A percentile compares a stretch with the other conserved stretches of the same genome.
phyloP scores from a whole-genome alignment of 2,329 filamentous ascomycete genomes.

The Cytospora piceicola region DNA sequence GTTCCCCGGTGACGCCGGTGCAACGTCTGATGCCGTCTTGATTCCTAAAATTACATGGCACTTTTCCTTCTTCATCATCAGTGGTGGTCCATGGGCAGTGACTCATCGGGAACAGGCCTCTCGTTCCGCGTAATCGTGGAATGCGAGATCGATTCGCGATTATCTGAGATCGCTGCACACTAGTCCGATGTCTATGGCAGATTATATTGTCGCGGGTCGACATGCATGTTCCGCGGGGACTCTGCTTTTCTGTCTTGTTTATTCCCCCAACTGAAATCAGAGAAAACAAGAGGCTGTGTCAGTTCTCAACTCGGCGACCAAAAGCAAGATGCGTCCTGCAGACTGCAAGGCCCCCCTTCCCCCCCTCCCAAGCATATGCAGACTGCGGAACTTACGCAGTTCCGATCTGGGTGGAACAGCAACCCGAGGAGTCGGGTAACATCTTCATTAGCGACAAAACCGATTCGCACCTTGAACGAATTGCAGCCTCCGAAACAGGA shows the following conservation, averaged over 20 bases:
- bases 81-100: not conserved
- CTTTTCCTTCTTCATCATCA: not conserved
- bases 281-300: slow-evolving; percentile 21
- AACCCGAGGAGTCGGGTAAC: slow-evolving; percentile 30
- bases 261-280: slow-evolving; percentile 8
- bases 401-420: slow-evolving; percentile 28
- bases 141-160: not conserved
- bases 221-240: slow-evolving; percentile 5
- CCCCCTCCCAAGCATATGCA: slow-evolving; percentile 1
- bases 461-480: slow-evolving; percentile 26
- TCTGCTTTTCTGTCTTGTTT: not conserved
- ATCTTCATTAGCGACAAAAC: slow-evolving; percentile 22
- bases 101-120: not conserved
- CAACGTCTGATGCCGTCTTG: not conserved
- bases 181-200: not conserved
- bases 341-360: slow-evolving; percentile 22
- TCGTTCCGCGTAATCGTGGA: not conserved
- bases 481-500: slow-evolving; percentile 10
- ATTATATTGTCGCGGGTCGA: not conserved
- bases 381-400: slow-evolving; percentile 16
- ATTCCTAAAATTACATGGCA: not conserved
- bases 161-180: not conserved
- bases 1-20: slow-evolving; percentile 10
- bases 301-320: slow-evolving; percentile 17
- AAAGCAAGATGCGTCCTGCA: slow-evolving; percentile 18